Base-by-base conservation (phyloP, 2,329 filamentous ascomycete species). In the Incumbomyces lentus region DNA sequence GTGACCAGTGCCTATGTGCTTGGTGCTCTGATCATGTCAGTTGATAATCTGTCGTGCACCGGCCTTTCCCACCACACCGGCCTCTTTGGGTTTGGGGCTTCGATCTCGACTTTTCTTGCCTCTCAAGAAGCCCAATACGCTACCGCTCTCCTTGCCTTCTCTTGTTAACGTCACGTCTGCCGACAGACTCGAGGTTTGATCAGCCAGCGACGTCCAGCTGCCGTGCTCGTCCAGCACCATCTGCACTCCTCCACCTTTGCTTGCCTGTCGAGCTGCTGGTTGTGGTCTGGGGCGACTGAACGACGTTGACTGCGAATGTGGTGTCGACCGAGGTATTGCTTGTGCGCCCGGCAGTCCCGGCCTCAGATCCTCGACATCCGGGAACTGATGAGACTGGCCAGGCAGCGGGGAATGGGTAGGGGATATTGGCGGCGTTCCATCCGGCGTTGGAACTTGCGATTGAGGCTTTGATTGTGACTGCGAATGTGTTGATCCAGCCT, bases 11-110 rank as follows among this genome's bases (percentile, higher is more conserved):
- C n/a, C 18, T 30, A 6, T 6, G 22, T 31, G 14, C 29, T n/a
- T 12, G 12, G 6, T 30, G 30, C 57, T n/a, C n/a, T n/a, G n/a
- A n/a, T n/a, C n/a, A n/a, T n/a, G n/a, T 69, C 70, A 84, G 57
- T 78, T 81, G 60, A 90, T 83, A 47, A 90, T 77, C 53, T 87
- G 82, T 62, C 92, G 76, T 10, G 92, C 89, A 13, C 92, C 92
- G 63, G 96, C 89, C 62, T 96, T 96, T 48, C 92, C 92, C 49
- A 98, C 62, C 6, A 98, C 89, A 49, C 92, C 92, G 46, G 87
- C 78, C 68, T 96, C 89, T 64, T 87, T 90, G 19, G 89, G 89
- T 68, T 95, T 95, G 1, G 92, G 92, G 62, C 88, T 95, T 64
- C 88, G 81, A 46, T 88, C 87, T 52, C 89, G 75, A 22, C 89